Evolutionary conservation across 805 yeast genomes (phyloP), one percentile per base, ranked within the genome.

Genomic region (Danielia oregonensis): DNA sequence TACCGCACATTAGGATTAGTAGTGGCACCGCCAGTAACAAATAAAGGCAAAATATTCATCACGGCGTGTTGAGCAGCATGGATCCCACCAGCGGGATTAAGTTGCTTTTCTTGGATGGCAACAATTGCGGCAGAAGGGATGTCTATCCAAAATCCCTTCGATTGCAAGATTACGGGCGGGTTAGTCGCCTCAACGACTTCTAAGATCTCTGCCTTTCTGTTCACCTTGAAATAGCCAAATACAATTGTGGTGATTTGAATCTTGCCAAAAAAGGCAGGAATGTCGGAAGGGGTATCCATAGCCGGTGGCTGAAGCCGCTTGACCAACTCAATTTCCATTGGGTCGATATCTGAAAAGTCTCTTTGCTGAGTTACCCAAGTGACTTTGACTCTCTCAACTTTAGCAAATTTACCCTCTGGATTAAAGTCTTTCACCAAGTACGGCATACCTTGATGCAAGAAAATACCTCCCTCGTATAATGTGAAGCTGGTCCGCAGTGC

Each of bases 61-160:
- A 93, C 63, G 0, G 87, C 87, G 64, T 93, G 99, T 45, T 88
- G 91, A 0, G 96, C 95, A 2, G 94, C 97, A 62, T 93, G 99
- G n/a, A 93, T 86, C 0, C 93, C 95, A 4, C 86, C 98, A 0
- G 97, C 91, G 2, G 81, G 63, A 37, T 76, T 83, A 29, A 93
- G 60, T 2, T 65, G 48, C 44, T 87, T 86, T 3, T 54, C 57
- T 3, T 67, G 61, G 21, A 91, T 66, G 2, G 78, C 40, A 1
- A 78, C 78, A 10, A 89, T 51, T 0, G 86, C 85, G n/a, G 51
- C 49, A 3, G 57, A 52, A 0, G 96, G 95, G 1, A 93, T 71
- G 55, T 93, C 96, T 5, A 93, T 72, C 97, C 97, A 93, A 23
- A 91, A 68, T 0, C 99, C 98, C 42, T 83, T 82, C 0, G 94